These are phyloP conservation scores for Aspergillus wentii DNA, from an alignment of 495 filamentous ascomycete genomes.

Conservation along the genomic window DNA sequence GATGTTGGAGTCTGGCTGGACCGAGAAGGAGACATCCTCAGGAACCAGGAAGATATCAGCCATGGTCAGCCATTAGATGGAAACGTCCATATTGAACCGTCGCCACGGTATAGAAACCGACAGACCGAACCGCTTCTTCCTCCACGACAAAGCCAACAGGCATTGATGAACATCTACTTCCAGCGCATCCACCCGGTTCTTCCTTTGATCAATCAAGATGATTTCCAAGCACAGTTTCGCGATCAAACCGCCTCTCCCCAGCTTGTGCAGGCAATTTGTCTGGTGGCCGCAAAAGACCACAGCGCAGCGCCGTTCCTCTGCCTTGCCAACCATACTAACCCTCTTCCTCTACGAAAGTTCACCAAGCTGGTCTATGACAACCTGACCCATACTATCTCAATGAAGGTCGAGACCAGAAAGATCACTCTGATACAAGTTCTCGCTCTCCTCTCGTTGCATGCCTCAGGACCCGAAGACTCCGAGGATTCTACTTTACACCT, in stretches of 20 bases:
- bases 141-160: slow-evolving; percentile 12
- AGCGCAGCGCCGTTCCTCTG: slow-evolving; percentile 17
- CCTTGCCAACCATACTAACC: slow-evolving; percentile 8
- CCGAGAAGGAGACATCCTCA: slow-evolving; percentile 4
- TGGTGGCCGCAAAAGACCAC: slow-evolving; percentile 31
- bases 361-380: slow-evolving; percentile 16
- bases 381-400: slow-evolving; percentile 5
- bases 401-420: slow-evolving; percentile 21
- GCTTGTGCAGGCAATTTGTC: slow-evolving; percentile 26
- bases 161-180: slow-evolving; percentile 19
- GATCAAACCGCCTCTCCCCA: slow-evolving; percentile 11
- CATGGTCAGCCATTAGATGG: too few relatives aligned
- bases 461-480: slow-evolving; percentile 23
- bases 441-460: slow-evolving; percentile 29
- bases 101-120: neutral
- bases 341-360: slow-evolving; percentile 18
- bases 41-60: neutral
- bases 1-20: slow-evolving; percentile 18
- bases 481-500: slow-evolving; percentile 30
- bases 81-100: too few relatives aligned
- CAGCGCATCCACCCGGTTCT: slow-evolving; percentile 18
- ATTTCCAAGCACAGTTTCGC: slow-evolving; percentile 10
- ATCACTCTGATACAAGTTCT: slow-evolving; percentile 28
- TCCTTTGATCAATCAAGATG: slow-evolving; percentile 24
- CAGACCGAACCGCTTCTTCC: slow-evolving; percentile 7